Conservation (phyloP, 2,329 filamentous ascomycete species). For the Colletotrichum sp. region DNA sequence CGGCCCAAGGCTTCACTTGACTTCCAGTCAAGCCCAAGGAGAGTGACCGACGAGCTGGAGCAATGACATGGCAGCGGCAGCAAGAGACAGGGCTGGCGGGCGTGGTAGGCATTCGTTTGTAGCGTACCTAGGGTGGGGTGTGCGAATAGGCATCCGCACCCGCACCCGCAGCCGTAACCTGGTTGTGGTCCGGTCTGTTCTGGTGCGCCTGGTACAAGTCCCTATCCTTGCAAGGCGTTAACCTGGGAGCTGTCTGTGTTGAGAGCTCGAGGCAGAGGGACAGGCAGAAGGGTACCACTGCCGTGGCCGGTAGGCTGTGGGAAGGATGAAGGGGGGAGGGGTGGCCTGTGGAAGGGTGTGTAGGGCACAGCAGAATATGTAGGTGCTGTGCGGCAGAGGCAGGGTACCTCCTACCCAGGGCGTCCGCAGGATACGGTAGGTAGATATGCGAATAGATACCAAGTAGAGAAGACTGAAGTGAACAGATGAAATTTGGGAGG, state of each 20-base stretch:
- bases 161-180: background rate
- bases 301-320: background rate
- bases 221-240: constrained; percentile 8
- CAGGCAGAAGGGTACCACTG: constrained; percentile 3
- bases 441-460: background rate
- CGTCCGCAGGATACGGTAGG: background rate
- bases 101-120: background rate
- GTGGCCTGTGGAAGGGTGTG: background rate
- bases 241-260: background rate
- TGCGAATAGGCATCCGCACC: background rate
- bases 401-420: background rate
- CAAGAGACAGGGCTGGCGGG: constrained; percentile 13
- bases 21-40: background rate
- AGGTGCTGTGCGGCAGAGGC: background rate
- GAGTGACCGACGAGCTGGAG: constrained; percentile 3
- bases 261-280: background rate
- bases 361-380: background rate
- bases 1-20: constrained; percentile 3
- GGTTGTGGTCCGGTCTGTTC: background rate
- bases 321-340: background rate
- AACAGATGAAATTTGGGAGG: background rate
- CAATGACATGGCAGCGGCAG: constrained; percentile 7
- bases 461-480: background rate
- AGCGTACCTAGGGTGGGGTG: background rate
- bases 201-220: background rate